Conservation (phyloP, 129 eudicot species). For the Pulicaria dysenterica region DNA sequence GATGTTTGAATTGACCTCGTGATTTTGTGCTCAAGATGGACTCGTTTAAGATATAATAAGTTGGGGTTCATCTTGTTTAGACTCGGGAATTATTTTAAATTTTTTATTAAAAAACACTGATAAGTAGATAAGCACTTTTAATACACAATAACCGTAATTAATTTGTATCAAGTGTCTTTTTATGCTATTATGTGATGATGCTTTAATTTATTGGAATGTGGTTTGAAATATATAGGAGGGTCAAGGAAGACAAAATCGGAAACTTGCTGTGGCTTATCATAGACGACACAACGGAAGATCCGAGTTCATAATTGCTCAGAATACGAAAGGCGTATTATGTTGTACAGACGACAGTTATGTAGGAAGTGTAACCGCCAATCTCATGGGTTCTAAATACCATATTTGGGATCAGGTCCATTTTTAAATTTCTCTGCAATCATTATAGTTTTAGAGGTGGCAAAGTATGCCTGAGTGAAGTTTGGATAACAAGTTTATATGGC, state of each 20-base stretch:
- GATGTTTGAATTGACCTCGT: no score
- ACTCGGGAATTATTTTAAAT: no score
- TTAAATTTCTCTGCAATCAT: not conserved
- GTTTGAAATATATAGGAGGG: constrained; percentile 58
- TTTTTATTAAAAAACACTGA: no score
- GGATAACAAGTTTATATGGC: no score
- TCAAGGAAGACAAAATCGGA: constrained; percentile 83
- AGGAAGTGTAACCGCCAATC: constrained; percentile 74
- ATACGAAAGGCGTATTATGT: constrained; percentile 56
- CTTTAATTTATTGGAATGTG: not conserved
- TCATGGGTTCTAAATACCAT: constrained; percentile 82
- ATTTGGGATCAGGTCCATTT: constrained; percentile 80
- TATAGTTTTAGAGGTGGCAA: no score
- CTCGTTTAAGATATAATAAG: no score
- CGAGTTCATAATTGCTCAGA: constrained; percentile 71
- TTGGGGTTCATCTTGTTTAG: no score
- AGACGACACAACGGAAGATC: constrained; percentile 75
- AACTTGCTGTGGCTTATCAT: constrained; percentile 89
- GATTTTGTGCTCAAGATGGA: no score
- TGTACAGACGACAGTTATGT: constrained; percentile 69
- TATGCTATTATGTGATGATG: not conserved
- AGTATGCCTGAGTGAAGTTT: no score
- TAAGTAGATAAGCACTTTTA: no score
- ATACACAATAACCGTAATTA: no score
- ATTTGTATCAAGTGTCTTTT: no score